Percentiles rank a stretch among this genome's conserved stretches.
Evolutionary conservation across 2,329 filamentous ascomycete species (phyloP).

Genomic region (Arthrobotrys iridis): DNA sequence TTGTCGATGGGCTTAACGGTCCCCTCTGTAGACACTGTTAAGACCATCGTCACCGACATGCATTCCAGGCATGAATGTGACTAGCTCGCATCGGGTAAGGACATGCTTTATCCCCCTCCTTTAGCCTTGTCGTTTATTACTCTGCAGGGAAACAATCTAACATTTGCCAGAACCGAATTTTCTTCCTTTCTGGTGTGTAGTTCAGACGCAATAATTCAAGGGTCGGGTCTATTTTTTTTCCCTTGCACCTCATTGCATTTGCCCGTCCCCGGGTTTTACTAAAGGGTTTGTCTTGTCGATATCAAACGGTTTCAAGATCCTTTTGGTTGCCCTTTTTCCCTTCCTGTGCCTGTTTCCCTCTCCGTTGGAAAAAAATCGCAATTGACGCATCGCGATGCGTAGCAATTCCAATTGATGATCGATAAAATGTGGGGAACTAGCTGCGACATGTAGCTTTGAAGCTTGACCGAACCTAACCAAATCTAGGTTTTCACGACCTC

Average conservation of each 20-base stretch:
- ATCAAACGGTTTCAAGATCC: not conserved
- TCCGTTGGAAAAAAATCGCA: constrained; percentile 4
- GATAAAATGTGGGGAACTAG: constrained; percentile 12
- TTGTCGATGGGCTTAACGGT: constrained; percentile 25
- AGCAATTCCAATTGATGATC: not conserved
- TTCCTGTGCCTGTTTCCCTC: too few species aligned
- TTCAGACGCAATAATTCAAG: constrained; percentile 6
- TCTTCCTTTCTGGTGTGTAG: not conserved
- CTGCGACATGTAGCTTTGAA: constrained; percentile 9
- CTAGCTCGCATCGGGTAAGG: constrained; percentile 47
- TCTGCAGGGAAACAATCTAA: constrained; percentile 32
- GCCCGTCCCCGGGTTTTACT: not conserved
- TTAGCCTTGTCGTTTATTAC: constrained; percentile 29
- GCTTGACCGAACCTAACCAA: not conserved
- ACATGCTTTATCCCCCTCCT: constrained; percentile 33
- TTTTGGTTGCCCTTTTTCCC: not conserved
- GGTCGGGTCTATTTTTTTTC: not conserved
- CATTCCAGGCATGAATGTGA: constrained; percentile 47
- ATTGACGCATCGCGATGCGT: not conserved
- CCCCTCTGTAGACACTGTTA: constrained; percentile 24
- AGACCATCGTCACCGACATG: constrained; percentile 51
- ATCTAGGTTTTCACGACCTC: not conserved
- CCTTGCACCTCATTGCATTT: not conserved
- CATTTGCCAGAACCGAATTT: not conserved
- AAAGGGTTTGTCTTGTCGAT: not conserved